Base-by-base conservation (phyloP, 2,329 filamentous ascomycete genomes). In the Coniochaeta prunicola region DNA sequence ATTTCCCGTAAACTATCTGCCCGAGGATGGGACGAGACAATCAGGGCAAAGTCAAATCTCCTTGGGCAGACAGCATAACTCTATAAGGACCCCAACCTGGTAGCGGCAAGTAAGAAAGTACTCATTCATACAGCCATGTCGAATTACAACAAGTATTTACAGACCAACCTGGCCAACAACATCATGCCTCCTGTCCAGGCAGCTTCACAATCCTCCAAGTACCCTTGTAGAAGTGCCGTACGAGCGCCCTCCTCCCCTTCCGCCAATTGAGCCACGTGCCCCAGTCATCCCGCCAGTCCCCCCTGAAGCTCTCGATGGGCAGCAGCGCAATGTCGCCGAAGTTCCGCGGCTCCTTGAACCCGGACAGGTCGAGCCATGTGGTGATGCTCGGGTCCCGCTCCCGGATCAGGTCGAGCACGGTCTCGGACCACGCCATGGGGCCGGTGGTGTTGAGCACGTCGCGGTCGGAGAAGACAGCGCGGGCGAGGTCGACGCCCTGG, bases 351-450 rank as follows among this genome's bases (percentile, higher is more conserved):
- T 33, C 34, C 24, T 50, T 42, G 5, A 45, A 50, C 4, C 34
- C 19, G 5, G 28, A 19, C 9, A 60, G 12, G 15, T 56, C 56
- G 15, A 24, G 17, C 26, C 28, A 42, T 1, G 13, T 21, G 24
- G 17, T 54, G 56, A 57, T 12, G 3, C 8, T 54, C 2, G n/a
- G 8, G n/a, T 59, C 56, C 4, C 40, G 19, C n/a, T 33, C 31
- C 21, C 57, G 19, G 1, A 63, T 57, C 1, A 57, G 17, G 31
- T 24, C 28, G 17, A 59, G 59, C 4, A 63, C 60, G 8, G 57
- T 60, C n/a, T 60, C 59, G 7, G 56, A 62, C 60, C 61, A 62
- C 4, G 60, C 60, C 12, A 55, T 53, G 17, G 61, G 63, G 1
- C 61, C 61, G 4, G 61, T 62, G 12, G 58, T 48, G 12, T 54